These are phyloP conservation scores for Hypericum androsaemum DNA, from an alignment of 345 rosid species.

Conservation along the genomic window DNA sequence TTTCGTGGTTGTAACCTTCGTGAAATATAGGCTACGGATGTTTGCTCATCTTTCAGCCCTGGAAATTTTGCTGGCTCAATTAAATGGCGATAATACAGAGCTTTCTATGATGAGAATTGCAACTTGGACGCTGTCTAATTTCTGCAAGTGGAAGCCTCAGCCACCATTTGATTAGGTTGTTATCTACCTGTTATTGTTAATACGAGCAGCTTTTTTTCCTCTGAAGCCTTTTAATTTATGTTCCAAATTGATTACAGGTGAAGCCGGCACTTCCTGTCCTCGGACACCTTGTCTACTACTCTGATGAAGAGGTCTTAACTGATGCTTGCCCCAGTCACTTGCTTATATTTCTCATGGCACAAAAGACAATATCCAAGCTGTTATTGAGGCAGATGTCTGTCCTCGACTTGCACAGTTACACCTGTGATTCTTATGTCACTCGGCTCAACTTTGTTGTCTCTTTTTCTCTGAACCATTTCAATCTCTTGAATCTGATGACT, in stretches of 20 bases:
- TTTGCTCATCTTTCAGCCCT: conserved; percentile 17
- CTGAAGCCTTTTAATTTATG: background rate
- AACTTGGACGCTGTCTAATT: conserved; percentile 25
- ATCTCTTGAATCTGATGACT: background rate
- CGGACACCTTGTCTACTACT: conserved; percentile 18
- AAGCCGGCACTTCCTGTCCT: conserved; percentile 20
- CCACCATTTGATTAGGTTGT: conserved; percentile 22
- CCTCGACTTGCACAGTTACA: conserved; percentile 19
- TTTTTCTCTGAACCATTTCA: background rate
- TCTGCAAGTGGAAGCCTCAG: conserved; percentile 24
- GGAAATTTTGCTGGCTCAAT: conserved; percentile 13
- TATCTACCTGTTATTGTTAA: background rate
- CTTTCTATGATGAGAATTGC: conserved; percentile 25
- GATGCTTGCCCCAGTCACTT: conserved; percentile 24
- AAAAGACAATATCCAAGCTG: conserved; percentile 26
- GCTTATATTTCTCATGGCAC: conserved; percentile 25
- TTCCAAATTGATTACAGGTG: conserved; percentile 5
- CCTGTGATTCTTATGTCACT: conserved; percentile 8
- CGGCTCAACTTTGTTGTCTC: background rate
- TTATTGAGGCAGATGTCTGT: conserved; percentile 17
- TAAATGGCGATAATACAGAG: conserved; percentile 23
- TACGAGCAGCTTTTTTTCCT: background rate
- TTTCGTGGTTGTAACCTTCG: background rate
- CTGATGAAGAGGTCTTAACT: conserved; percentile 22
- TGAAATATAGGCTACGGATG: conserved; percentile 19